A percentile compares a stretch with the other conserved stretches of the same genome.
phyloP scores from a whole-genome alignment of 2,329 filamentous ascomycete genomes.

The Elsinoe perseae region DNA sequence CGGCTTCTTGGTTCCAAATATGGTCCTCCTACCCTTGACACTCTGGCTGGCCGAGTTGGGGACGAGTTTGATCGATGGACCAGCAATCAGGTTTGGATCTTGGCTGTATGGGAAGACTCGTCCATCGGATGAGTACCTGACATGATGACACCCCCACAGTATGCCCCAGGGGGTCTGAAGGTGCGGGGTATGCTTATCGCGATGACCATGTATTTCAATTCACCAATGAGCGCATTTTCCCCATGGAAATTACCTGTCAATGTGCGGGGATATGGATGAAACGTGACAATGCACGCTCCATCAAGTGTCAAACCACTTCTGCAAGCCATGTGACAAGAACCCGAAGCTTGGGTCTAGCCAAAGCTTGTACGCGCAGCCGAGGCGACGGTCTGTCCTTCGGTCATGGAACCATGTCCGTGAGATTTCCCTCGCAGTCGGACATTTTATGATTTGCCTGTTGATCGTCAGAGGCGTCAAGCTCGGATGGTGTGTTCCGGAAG shows the following conservation, averaged over 20 bases:
- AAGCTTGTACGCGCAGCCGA: not conserved
- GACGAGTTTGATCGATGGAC: conserved; percentile 52
- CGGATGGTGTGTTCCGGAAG: no score
- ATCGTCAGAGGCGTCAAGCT: not conserved
- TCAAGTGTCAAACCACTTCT: not conserved
- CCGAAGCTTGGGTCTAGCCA: not conserved
- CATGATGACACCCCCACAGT: not conserved
- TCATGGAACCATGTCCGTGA: not conserved
- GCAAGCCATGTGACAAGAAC: not conserved
- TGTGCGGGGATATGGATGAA: not conserved
- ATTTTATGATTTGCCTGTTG: not conserved
- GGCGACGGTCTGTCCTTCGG: not conserved
- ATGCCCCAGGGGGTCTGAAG: not conserved
- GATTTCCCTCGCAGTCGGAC: not conserved
- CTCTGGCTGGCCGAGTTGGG: conserved; percentile 51
- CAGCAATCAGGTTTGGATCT: conserved; percentile 49
- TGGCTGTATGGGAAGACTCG: conserved; percentile 48
- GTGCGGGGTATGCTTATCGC: not conserved
- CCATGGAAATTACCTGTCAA: not conserved
- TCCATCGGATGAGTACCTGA: conserved; percentile 22
- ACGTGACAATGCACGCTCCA: not conserved
- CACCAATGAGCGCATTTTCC: not conserved
- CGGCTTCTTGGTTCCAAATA: conserved; percentile 51
- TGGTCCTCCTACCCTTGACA: conserved; percentile 54
- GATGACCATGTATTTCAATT: not conserved